phyloP scores from a whole-genome alignment of 768 basidiomycete genomes.

The Boletales sp. region DNA sequence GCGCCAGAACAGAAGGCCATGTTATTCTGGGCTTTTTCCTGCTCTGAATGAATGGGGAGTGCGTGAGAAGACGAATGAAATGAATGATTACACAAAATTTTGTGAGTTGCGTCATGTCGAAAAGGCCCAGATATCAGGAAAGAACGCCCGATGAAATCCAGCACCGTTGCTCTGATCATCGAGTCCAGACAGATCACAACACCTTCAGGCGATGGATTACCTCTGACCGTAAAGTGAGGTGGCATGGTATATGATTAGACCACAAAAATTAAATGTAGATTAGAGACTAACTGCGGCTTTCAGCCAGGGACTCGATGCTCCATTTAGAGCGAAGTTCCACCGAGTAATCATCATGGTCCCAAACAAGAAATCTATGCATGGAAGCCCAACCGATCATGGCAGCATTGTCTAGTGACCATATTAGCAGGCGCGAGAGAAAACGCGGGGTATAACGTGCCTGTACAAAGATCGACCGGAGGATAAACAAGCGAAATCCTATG shows the following conservation, averaged over 20 bases:
- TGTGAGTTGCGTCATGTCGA: no score
- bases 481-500: conserved; percentile 51
- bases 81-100: no score
- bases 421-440: background rate
- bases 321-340: conserved; percentile 68
- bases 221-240: no score
- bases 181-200: no score
- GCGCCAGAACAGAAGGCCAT: no score
- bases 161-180: no score
- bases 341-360: conserved; percentile 58
- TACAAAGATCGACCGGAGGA: conserved; percentile 79
- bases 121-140: no score
- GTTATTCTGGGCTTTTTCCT: no score
- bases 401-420: conserved; percentile 70
- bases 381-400: conserved; percentile 96
- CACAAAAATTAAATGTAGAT: background rate
- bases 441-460: conserved; percentile 46
- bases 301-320: conserved; percentile 55
- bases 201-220: no score
- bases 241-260: background rate
- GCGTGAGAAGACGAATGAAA: no score
- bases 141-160: no score
- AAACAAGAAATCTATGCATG: conserved; percentile 69
- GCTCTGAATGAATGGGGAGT: no score
- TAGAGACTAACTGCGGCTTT: background rate